Conservation (phyloP, 352 stramenopile species). For the Phytopythium litorale region DNA sequence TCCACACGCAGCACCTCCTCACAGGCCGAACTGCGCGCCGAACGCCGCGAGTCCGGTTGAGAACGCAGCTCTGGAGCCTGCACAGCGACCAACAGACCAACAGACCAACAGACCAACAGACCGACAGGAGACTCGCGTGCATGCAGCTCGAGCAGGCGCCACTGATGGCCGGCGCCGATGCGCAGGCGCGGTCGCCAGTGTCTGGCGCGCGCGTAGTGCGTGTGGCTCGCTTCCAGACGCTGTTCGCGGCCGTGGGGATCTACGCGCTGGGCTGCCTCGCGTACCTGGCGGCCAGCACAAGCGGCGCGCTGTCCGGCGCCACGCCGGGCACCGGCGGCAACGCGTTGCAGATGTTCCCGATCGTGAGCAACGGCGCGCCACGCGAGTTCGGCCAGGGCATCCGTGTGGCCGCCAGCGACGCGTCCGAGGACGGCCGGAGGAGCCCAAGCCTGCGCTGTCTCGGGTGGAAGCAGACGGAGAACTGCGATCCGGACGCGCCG, state of each 20-base stretch:
- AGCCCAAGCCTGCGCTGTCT: conserved; percentile 28
- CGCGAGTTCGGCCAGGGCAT: not conserved
- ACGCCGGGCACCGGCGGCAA: not conserved
- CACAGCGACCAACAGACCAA: not conserved
- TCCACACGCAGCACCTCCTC: not conserved
- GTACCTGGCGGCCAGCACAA: conserved; percentile 6
- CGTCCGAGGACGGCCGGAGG: not conserved
- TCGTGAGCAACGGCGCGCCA: not conserved
- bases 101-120: no score
- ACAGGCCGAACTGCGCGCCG: not conserved
- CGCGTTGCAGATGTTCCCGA: conserved; percentile 7
- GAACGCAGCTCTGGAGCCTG: not conserved
- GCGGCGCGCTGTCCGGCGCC: not conserved
- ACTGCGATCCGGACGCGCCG: conserved; percentile 24
- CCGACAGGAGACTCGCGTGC: not conserved
- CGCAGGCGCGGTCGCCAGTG: not conserved
- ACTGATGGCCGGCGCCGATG: not conserved
- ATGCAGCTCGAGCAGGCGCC: conserved; percentile 2
- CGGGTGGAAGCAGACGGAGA: conserved; percentile 47
- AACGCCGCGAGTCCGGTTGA: not conserved
- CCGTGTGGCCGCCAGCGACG: not conserved
- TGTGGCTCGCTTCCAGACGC: conserved; percentile 9
- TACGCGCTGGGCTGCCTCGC: conserved; percentile 25
- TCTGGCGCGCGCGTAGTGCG: not conserved
- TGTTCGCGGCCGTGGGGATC: conserved; percentile 23